phyloP scores from a whole-genome alignment of 108 stramenopile species.

The Discostella stelligeroides region DNA sequence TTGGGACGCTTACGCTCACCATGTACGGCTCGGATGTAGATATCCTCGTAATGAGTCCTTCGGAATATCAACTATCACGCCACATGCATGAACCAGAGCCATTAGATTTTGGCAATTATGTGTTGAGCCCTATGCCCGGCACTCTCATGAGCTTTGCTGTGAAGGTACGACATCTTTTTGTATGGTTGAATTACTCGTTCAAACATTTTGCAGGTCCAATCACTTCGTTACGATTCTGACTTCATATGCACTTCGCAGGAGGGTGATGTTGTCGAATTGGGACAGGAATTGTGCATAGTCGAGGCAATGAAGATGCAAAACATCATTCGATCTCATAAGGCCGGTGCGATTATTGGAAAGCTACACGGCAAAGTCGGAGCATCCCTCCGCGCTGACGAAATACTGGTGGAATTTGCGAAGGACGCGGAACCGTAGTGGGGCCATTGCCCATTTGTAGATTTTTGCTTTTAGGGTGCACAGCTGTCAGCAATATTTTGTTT shows the following conservation, averaged over 20 bases:
- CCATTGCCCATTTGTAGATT: too few species aligned
- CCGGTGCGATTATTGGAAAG: constrained; percentile 66
- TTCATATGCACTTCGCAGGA: constrained; percentile 39
- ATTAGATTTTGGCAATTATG: constrained; percentile 73
- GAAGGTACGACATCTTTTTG: constrained; percentile 25
- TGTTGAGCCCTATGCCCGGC: constrained; percentile 96
- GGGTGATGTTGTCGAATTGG: constrained; percentile 90
- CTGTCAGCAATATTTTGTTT: too few species aligned
- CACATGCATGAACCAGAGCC: constrained; percentile 80
- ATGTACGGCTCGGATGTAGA: constrained; percentile 71
- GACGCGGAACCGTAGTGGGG: too few species aligned
- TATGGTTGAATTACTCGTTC: neutral
- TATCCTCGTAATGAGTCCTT: constrained; percentile 71
- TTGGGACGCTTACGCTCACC: constrained; percentile 47
- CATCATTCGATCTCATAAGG: constrained; percentile 82
- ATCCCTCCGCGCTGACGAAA: constrained; percentile 76
- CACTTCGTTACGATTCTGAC: neutral
- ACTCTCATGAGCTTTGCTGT: constrained; percentile 77
- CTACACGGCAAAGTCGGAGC: constrained; percentile 69
- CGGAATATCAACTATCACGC: constrained; percentile 75
- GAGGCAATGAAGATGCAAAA: constrained; percentile 99
- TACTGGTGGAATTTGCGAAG: constrained; percentile 74
- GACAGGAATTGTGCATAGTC: constrained; percentile 93
- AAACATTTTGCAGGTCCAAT: neutral
- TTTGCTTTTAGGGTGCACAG: too few species aligned